Evolutionary conservation across 441 rosid genomes (phyloP), one percentile per base, ranked within the genome.

Genomic region (Metrosideros polymorpha): DNA sequence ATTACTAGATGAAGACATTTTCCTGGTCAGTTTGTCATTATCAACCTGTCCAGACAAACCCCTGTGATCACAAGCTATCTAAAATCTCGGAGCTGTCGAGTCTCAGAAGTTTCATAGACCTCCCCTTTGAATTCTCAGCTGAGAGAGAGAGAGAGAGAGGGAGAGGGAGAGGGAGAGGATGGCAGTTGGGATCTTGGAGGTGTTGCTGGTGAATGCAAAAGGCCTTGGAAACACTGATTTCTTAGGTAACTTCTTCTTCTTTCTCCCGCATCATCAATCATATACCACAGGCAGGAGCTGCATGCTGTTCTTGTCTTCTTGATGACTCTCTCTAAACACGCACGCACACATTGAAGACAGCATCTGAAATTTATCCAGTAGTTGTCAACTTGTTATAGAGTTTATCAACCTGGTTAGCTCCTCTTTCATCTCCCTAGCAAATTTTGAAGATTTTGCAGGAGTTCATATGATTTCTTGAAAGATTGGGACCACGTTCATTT

Each of bases 151-250:
- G 57, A 84, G 57, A 77, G 43, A 82, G 59, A 83, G 45, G 30
- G n/a, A 52, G 43, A 57, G 77, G 47, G 13, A 63, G 57, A 84
- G 57, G 71, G 43, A 82, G 59, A 83, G 45, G 30, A 94, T 95
- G 99, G 99, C 93, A 79, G 84, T 91, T 14, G 99, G 99, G 84
- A 84, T 93, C 55, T 85, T 97, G 90, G 98, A 97, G 92, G 96
- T 96, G 83, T 83, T 87, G 56, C 89, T 96, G 79, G 87, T 94
- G 55, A 91, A 84, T 87, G 98, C 96, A 14, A 97, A 97, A 90
- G 94, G 94, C 88, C 96, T 97, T 53, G 82, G 89, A 85, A 83
- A 87, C 85, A 84, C 93, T 6, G 98, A 96, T 92, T 90, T 95
- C 86, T 87, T 94, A 18, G 94, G 98, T 94, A 89, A 14, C 55